Percentiles rank a stretch among this genome's conserved stretches.
phyloP scores from a whole-genome alignment of 1,284 basidiomycete species.

The Irpex sp. region DNA sequence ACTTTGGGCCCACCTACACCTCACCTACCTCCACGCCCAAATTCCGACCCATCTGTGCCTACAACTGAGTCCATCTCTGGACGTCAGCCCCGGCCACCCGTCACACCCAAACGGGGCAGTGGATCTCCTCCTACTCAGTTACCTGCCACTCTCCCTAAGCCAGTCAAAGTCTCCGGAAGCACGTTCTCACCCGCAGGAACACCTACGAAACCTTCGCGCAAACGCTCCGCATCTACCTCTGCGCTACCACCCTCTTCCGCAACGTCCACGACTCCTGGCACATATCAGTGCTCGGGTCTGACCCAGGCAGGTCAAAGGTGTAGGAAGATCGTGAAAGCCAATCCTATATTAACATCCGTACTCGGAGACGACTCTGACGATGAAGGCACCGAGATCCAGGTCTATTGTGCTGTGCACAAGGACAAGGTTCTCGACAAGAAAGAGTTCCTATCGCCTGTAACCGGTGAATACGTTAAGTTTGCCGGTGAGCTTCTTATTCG shows the following conservation, averaged over 20 bases:
- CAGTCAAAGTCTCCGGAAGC: slow-evolving; percentile 6
- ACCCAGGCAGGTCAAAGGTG: slow-evolving; percentile 68
- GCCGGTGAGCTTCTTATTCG: slow-evolving; percentile 35
- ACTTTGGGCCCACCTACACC: slow-evolving; percentile 4
- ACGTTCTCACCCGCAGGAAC: neutral
- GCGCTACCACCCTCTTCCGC: slow-evolving; percentile 25
- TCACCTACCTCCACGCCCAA: slow-evolving; percentile 10
- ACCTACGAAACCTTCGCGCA: slow-evolving; percentile 16
- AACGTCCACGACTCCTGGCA: slow-evolving; percentile 14
- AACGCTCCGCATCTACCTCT: slow-evolving; percentile 30
- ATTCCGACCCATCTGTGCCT: slow-evolving; percentile 12
- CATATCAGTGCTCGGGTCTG: slow-evolving; percentile 32
- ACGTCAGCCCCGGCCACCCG: neutral
- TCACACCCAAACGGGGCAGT: slow-evolving; percentile 4
- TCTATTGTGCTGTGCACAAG: slow-evolving; percentile 68
- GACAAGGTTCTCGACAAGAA: slow-evolving; percentile 47
- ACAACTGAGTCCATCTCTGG: neutral
- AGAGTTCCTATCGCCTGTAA: slow-evolving; percentile 2
- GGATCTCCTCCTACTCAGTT: neutral
- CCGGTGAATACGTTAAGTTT: slow-evolving; percentile 31
- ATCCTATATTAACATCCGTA: slow-evolving; percentile 18
- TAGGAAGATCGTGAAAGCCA: slow-evolving; percentile 53
- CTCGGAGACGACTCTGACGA: slow-evolving; percentile 31
- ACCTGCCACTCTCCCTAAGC: slow-evolving; percentile 1
- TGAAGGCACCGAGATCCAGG: slow-evolving; percentile 32